Conservation (phyloP, 2,329 filamentous ascomycete genomes). For the Chalaropsis thielavioides region DNA sequence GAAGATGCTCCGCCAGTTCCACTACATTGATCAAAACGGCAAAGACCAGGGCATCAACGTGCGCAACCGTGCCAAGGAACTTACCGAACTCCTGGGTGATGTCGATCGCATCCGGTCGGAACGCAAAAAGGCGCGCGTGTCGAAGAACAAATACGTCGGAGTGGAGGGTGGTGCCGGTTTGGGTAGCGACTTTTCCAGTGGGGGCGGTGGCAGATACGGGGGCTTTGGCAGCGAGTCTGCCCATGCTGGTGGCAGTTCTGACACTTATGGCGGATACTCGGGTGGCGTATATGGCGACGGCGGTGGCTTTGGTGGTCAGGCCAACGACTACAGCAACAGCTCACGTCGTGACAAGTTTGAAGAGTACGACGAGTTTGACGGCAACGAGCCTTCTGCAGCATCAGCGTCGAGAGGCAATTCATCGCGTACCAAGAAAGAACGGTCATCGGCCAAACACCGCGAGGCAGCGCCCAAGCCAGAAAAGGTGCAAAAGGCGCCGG, state of each 20-base stretch:
- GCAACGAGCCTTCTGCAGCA: conserved; percentile 40
- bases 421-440: conserved; percentile 20
- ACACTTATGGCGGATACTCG: conserved; percentile 42
- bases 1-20: conserved; percentile 97
- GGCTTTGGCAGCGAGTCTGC: conserved; percentile 84
- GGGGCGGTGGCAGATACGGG: conserved; percentile 50
- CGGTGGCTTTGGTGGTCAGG: conserved; percentile 74
- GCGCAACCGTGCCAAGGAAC: conserved; percentile 87
- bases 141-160: conserved; percentile 89
- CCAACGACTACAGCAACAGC: conserved; percentile 52
- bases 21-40: conserved; percentile 89
- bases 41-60: conserved; percentile 98
- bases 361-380: conserved; percentile 94
- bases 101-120: conserved; percentile 72
- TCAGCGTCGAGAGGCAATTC: conserved; percentile 32
- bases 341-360: conserved; percentile 65
- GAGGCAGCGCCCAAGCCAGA: conserved; percentile 49
- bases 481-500: conserved; percentile 56
- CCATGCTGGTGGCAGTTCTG: conserved; percentile 44
- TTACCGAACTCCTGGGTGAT: conserved; percentile 83
- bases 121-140: conserved; percentile 78
- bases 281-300: conserved; percentile 86
- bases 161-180: conserved; percentile 60
- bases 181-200: conserved; percentile 42
- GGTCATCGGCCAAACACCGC: conserved; percentile 27